Base-by-base conservation (phyloP, 2,329 filamentous ascomycete species). In the Aureobasidium subglaciale region DNA sequence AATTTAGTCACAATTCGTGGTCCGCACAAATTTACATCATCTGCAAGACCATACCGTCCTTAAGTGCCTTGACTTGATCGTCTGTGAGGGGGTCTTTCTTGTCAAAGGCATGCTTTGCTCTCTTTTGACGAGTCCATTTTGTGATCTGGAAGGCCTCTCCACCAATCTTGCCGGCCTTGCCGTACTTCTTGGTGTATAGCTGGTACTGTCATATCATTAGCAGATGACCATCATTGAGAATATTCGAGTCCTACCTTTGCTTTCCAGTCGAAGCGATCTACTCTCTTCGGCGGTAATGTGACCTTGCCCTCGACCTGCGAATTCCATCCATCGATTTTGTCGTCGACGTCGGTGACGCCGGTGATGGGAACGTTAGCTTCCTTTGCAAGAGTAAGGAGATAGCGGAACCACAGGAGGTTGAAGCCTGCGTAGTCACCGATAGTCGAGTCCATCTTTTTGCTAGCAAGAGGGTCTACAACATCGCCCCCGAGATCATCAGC, bases 21-120 rank as follows among this genome's bases (percentile, higher is more conserved):
- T 20, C 13, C 13, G 22, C 20, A 25, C 16, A 29, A 16, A 6
- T 8, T 48, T 32, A 40, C 35, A 52, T 40, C 13, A 52, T 52
- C 25, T 52, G 35, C 25, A 52, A 32, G 16, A 60, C 59, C 43
- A 54, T 59, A n/a, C 59, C 49, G 16, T 41, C 13, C 9, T 43
- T 43, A 15, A 54, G 13, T 13, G 38, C 38, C 29, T 54, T 35
- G 37, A 54, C 15, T 11, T 37, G 7, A 7, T 41, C 49, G 13
- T 53, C 37, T 2, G 3, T 15, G 1, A 53, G n/a, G 7, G 49
- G 49, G 15, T 53, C 49, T 20, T 53, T 34, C 20, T 53, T 42
- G 9, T 41, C 37, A 30, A 41, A 53, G 25, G 25, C 37, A 20
- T 53, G 13, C 18, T 42, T 15, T 7, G 13, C 18, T 16, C 49